phyloP scores from a whole-genome alignment of 768 basidiomycete genomes.

The Suillus alpinus region DNA sequence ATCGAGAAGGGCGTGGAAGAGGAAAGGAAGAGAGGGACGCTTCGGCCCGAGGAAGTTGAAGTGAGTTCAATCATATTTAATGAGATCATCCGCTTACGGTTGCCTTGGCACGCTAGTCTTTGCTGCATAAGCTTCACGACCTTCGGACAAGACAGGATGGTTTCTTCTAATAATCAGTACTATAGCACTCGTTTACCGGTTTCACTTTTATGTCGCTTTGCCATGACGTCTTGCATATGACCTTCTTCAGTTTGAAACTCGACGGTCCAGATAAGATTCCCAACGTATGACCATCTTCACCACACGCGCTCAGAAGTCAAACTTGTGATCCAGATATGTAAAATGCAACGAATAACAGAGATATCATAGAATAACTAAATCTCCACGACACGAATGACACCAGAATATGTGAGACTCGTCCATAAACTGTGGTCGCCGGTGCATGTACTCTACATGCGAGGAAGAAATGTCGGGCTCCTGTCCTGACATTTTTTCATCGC shows the following conservation, averaged over 20 bases:
- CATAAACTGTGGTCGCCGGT: constrained; percentile 68
- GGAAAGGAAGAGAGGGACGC: constrained; percentile 59
- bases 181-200: background rate
- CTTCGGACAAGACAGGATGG: constrained; percentile 26
- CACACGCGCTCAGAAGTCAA: background rate
- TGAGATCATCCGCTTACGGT: constrained; percentile 8
- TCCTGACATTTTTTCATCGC: constrained; percentile 12
- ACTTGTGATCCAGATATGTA: constrained; percentile 14
- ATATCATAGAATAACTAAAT: constrained; percentile 65
- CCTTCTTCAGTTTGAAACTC: background rate
- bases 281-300: background rate
- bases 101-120: constrained; percentile 38
- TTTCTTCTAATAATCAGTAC: constrained; percentile 2
- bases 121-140: constrained; percentile 35
- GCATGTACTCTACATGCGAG: constrained; percentile 23
- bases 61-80: constrained; percentile 38
- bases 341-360: constrained; percentile 15
- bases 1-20: constrained; percentile 75
- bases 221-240: background rate
- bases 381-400: constrained; percentile 81
- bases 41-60: constrained; percentile 69
- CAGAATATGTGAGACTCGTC: constrained; percentile 90
- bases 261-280: background rate
- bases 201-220: constrained; percentile 8
- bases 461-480: constrained; percentile 24